Conservation (phyloP, 331 rosid species). For the Malus hybrid region DNA sequence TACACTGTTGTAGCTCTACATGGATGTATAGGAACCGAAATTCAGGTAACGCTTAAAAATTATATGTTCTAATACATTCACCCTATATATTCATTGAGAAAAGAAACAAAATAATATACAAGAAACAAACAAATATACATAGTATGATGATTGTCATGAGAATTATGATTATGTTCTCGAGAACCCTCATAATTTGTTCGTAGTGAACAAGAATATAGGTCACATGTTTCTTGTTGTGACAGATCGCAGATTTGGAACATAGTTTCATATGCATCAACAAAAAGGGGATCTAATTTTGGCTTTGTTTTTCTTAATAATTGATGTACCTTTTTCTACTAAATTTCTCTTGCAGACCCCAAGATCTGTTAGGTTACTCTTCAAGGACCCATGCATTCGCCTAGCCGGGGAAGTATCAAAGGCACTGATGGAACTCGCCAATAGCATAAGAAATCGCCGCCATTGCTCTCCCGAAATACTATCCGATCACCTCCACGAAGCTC, state of each 20-base stretch:
- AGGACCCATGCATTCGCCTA: conserved; percentile 75
- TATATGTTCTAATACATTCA: not conserved
- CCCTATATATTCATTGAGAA: not conserved
- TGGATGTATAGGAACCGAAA: conserved; percentile 82
- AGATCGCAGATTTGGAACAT: conserved; percentile 4
- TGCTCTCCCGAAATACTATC: conserved; percentile 91
- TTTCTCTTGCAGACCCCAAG: conserved; percentile 51
- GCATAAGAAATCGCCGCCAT: conserved; percentile 70
- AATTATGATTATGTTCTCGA: not conserved
- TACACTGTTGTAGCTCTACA: conserved; percentile 90
- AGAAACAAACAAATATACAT: not conserved
- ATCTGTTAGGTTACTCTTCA: conserved; percentile 69
- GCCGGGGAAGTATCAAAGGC: conserved; percentile 75
- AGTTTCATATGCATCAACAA: conserved; percentile 1
- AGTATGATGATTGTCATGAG: not conserved
- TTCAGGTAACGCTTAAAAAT: conserved; percentile 46
- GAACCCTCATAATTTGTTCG: not conserved
- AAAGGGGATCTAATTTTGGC: conserved; percentile 1
- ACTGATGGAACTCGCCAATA: conserved; percentile 64
- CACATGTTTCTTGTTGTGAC: conserved; percentile 1
- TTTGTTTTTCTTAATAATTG: not conserved
- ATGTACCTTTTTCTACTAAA: not conserved
- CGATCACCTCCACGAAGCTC: conserved; percentile 84
- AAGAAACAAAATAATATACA: too few relatives aligned
- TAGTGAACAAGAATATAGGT: not conserved